A percentile compares a stretch with the other conserved stretches of the same genome.
These are phyloP conservation scores for Verticillium dahliae DNA, from an alignment of 2,329 filamentous ascomycete species.

Conservation along the genomic window DNA sequence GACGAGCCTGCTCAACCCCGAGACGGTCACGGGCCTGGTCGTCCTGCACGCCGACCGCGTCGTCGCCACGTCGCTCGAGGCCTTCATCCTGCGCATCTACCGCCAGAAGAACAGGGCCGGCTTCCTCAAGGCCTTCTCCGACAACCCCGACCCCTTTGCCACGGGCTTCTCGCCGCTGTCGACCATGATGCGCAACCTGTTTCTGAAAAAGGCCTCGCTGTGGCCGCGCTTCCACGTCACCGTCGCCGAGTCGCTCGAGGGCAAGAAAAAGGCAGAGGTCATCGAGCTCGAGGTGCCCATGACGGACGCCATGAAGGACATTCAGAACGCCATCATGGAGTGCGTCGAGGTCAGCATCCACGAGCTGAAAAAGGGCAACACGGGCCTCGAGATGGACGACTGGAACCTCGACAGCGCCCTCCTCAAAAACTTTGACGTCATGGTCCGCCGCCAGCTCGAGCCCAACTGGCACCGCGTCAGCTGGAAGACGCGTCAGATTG, in stretches of 20 bases:
- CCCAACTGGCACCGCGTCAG: conserved; percentile 96
- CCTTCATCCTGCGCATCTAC: conserved; percentile 91
- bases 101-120: conserved; percentile 90
- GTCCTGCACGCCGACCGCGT: conserved; percentile 85
- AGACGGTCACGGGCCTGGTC: conserved; percentile 80
- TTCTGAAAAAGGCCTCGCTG: conserved; percentile 78
- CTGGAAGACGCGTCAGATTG: conserved; percentile 92
- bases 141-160: conserved; percentile 85
- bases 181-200: conserved; percentile 88
- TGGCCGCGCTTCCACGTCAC: conserved; percentile 93
- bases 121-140: conserved; percentile 93
- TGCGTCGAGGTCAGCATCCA: conserved; percentile 93
- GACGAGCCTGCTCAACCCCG: conserved; percentile 73
- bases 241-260: conserved; percentile 84
- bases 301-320: conserved; percentile 88
- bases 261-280: conserved; percentile 88
- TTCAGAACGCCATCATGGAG: conserved; percentile 90
- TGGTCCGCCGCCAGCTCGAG: conserved; percentile 83
- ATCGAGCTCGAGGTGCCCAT: conserved; percentile 95
- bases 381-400: conserved; percentile 88
- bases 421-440: conserved; percentile 85
- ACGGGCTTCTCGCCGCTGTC: conserved; percentile 82
- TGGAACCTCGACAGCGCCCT: conserved; percentile 94
- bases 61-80: conserved; percentile 80
- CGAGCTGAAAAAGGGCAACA: conserved; percentile 86